Conservation (phyloP, 1,284 basidiomycete genomes). For the Somion occarium region DNA sequence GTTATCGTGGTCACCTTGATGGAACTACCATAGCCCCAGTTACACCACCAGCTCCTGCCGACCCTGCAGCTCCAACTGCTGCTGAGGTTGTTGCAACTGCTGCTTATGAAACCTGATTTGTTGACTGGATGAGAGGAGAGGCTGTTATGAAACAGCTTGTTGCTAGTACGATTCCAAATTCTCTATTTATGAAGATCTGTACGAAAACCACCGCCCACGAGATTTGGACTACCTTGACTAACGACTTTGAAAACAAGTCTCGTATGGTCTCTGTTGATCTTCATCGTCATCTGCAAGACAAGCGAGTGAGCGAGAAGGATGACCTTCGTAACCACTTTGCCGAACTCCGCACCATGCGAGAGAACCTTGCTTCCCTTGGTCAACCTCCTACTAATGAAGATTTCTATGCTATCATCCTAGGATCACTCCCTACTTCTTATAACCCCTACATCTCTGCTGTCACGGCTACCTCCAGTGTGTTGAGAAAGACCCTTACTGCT, state of each 20-base stretch:
- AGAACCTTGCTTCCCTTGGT: slow-evolving; percentile 19
- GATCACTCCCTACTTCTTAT: slow-evolving; percentile 17
- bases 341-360: slow-evolving; percentile 13
- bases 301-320: slow-evolving; percentile 13
- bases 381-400: slow-evolving; percentile 12
- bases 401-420: slow-evolving; percentile 13
- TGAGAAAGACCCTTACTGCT: slow-evolving; percentile 8
- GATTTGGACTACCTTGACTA: slow-evolving; percentile 14
- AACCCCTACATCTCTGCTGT: slow-evolving; percentile 10
- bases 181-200: slow-evolving; percentile 6
- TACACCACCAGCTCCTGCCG: slow-evolving; percentile 4
- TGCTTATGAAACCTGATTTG: neutral
- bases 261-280: slow-evolving; percentile 19
- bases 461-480: slow-evolving; percentile 1
- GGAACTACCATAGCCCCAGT: slow-evolving; percentile 6
- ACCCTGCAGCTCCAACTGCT: slow-evolving; percentile 1
- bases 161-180: slow-evolving; percentile 8
- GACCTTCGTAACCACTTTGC: slow-evolving; percentile 16
- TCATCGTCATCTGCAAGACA: slow-evolving; percentile 15
- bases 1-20: slow-evolving; percentile 8
- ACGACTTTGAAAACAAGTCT: slow-evolving; percentile 14
- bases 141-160: slow-evolving; percentile 7
- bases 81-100: neutral
- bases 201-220: slow-evolving; percentile 1
- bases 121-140: slow-evolving; percentile 1